A percentile compares a stretch with the other conserved stretches of the same genome.
Evolutionary conservation across 495 filamentous ascomycete species (phyloP).

Genomic region (Platismatia glauca): DNA sequence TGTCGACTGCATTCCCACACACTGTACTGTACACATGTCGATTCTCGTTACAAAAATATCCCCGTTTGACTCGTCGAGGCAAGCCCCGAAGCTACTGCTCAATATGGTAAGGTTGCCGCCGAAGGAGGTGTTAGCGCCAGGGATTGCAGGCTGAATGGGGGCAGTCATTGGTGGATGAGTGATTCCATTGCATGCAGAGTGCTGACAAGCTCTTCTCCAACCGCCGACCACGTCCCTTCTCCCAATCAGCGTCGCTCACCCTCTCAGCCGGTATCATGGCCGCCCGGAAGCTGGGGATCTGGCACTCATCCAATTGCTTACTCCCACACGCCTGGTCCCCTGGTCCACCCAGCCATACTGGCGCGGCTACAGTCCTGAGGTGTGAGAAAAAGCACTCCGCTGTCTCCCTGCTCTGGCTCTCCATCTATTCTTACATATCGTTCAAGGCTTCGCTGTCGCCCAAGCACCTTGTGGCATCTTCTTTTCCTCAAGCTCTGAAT

Average conservation of each 20-base stretch:
- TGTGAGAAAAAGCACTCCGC: slow-evolving; percentile 1
- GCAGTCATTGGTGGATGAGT: neutral
- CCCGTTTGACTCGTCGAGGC: too few relatives aligned
- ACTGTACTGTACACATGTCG: too few relatives aligned
- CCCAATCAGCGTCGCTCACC: neutral
- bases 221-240: neutral
- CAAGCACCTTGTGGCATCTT: neutral
- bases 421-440: slow-evolving; percentile 17
- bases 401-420: slow-evolving; percentile 2
- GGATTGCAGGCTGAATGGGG: neutral
- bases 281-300: neutral
- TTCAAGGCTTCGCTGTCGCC: slow-evolving; percentile 13
- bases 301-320: neutral
- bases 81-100: neutral
- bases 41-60: too few relatives aligned
- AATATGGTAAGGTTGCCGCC: neutral
- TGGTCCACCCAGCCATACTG: slow-evolving; percentile 1
- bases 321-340: neutral
- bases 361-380: slow-evolving; percentile 14
- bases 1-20: too few relatives aligned
- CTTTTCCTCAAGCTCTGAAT: neutral
- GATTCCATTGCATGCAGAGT: neutral
- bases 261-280: too few relatives aligned
- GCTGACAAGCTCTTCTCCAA: slow-evolving; percentile 2
- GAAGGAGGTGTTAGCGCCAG: neutral